Evolutionary conservation across 495 filamentous ascomycete genomes (phyloP).

Genomic region (Neurospora sp.): DNA sequence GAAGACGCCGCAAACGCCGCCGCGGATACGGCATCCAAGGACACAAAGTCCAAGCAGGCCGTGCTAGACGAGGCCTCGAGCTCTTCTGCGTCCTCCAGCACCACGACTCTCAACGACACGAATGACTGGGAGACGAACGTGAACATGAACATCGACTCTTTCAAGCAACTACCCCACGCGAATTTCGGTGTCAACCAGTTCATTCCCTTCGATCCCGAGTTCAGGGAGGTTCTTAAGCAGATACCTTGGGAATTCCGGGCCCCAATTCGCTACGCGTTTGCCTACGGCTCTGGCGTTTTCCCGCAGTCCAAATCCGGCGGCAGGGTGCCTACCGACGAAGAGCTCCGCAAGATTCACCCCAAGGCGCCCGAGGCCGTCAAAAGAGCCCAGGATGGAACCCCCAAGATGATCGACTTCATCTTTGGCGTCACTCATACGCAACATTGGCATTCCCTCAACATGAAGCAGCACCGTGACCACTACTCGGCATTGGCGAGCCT

Average conservation of each 20-base stretch:
- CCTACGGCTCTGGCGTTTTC: slow-evolving; percentile 95
- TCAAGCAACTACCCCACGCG: slow-evolving; percentile 75
- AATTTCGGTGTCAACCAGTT: slow-evolving; percentile 94
- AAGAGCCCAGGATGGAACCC: slow-evolving; percentile 71
- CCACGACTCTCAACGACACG: slow-evolving; percentile 21
- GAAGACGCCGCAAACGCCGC: slow-evolving; percentile 18
- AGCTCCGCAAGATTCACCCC: slow-evolving; percentile 56
- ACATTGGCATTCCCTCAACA: slow-evolving; percentile 92
- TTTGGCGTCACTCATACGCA: slow-evolving; percentile 92
- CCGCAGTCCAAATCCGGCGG: slow-evolving; percentile 52
- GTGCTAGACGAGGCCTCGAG: slow-evolving; percentile 15
- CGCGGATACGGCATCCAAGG: slow-evolving; percentile 9
- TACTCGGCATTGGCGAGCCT: slow-evolving; percentile 81
- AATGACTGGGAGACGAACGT: slow-evolving; percentile 72
- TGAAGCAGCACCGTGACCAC: slow-evolving; percentile 79
- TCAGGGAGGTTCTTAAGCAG: slow-evolving; percentile 79
- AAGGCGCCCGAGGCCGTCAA: slow-evolving; percentile 66
- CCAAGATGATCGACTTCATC: slow-evolving; percentile 98
- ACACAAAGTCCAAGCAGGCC: slow-evolving; percentile 16
- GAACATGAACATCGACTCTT: slow-evolving; percentile 61
- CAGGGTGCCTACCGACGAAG: slow-evolving; percentile 37
- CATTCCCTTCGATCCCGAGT: slow-evolving; percentile 85
- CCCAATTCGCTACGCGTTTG: slow-evolving; percentile 90
- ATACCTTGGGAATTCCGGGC: slow-evolving; percentile 90
- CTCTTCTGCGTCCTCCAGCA: slow-evolving; percentile 16